Evolutionary conservation across 148 eudicot species (phyloP), one percentile per base, ranked within the genome.

Genomic region (Dianthus caryophyllus): DNA sequence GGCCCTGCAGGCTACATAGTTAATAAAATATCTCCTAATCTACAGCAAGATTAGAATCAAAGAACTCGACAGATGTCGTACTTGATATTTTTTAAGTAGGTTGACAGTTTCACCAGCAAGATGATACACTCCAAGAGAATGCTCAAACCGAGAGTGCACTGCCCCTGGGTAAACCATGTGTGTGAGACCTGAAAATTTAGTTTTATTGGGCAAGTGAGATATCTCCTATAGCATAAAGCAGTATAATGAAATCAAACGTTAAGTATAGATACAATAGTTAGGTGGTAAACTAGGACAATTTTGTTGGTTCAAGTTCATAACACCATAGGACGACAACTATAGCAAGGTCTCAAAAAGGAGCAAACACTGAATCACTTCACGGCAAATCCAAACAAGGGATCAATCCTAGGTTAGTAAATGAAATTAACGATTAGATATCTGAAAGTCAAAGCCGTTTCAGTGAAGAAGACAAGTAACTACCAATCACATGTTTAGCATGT

Each of bases 141-240:
- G 99, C 69, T 90, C 97, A 82, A 94, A 94, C 80, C 97, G 77
- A 78, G 97, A 90, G 82, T 94, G 99, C 17, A 90, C 91, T 15
- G 97, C 99, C 74, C 99, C 97, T 54, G 97, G 97, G 75, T 83
- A 94, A 66, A 94, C 93, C 93, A 86, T 78, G 76, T 85, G 67
- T 38, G 91, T 78, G 65, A 86, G 57, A 22, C 96, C 97, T 90
- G 84, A 48, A 69, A 65, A 9, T 12, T 4, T 9, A 38, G 48
- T 31, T 33, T n/a, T 61, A 48, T 57, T 14, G 38, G 46, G 39
- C 15, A 33, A 27, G 65, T 22, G 26, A 61, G 10, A 27, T 17
- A 20, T 29, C 44, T 58, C 18, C 14, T n/a, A 11, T 11, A 18
- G 20, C 44, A 56, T 33, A 53, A 4, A 62, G 21, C 41, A 61